Evolutionary conservation across 768 basidiomycete species (phyloP), one percentile per base, ranked within the genome.

Genomic region (Cystofilobasidium macerans): DNA sequence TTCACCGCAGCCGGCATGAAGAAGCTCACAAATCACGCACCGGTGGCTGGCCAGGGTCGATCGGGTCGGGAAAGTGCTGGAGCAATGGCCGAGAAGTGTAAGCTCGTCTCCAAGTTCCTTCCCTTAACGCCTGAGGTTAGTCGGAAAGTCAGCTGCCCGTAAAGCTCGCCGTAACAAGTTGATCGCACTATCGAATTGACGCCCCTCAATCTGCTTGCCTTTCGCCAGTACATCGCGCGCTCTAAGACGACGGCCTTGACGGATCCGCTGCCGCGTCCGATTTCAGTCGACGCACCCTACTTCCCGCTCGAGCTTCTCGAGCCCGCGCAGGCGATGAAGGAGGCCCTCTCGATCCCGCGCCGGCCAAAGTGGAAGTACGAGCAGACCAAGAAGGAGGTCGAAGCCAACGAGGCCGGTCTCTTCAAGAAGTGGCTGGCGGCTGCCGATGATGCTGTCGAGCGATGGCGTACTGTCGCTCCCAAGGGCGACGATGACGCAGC

Each of bases 281-380:
- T 79, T 0, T 45, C 60, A 0, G 30, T 43, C 0, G 65, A 65
- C 3, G 30, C 65, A 13, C 72, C 72, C 1, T 63, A 71, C 1
- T 74, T 70, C 56, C 63, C 67, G 13, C 62, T 69, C 35, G 72
- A 74, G 28, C 59, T 71, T 45, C 36, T 73, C 22, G 47, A 64
- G 33, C 70, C 70, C 26, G 64, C 62, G 45, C 51, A 69, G 24
- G 72, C 68, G 66, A 18, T 69, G 24, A 70, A 70, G 16, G 69
- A 70, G n/a, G 70, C 68, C 22, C 69, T 82, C 68, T 74, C 72
- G 16, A 80, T 80, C 71, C 89, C 89, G 22, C 82, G 77, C 69
- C 75, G 93, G 65, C 92, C 93, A 3, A 90, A 86, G 74, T 95
- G 92, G 88, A 79, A 82, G 24, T 89, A 84, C 73, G 85, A 87